Evolutionary conservation across 495 filamentous ascomycete species (phyloP).

Genomic region (Clohesyomyces aquaticus): DNA sequence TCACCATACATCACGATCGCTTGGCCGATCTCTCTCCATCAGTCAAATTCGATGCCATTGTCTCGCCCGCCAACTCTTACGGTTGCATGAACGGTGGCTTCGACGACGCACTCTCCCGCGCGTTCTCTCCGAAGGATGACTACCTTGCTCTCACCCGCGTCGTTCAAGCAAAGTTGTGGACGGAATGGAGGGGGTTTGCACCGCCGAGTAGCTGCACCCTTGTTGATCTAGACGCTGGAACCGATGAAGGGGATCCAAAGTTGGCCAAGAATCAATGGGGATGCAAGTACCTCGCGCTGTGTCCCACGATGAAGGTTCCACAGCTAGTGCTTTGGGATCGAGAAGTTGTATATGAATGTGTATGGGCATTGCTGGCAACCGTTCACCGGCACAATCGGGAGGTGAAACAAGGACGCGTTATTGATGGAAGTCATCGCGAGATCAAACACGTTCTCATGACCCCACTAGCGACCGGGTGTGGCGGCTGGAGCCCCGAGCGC

Average conservation of each 20-base stretch:
- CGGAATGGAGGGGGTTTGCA: slow-evolving; percentile 54
- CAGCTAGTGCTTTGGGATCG: slow-evolving; percentile 52
- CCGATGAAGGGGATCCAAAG: slow-evolving; percentile 30
- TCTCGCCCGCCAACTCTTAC: slow-evolving; percentile 60
- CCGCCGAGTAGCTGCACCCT: slow-evolving; percentile 56
- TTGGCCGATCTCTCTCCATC: slow-evolving; percentile 44
- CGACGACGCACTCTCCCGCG: slow-evolving; percentile 57
- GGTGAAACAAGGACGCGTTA: background rate
- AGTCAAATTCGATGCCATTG: slow-evolving; percentile 52
- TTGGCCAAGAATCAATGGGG: slow-evolving; percentile 45
- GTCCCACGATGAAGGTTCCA: slow-evolving; percentile 57
- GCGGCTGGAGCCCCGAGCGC: slow-evolving; percentile 50
- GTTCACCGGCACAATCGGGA: slow-evolving; percentile 53
- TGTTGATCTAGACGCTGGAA: slow-evolving; percentile 50
- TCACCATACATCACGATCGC: slow-evolving; percentile 48
- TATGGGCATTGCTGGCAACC: slow-evolving; percentile 56
- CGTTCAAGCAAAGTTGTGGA: slow-evolving; percentile 46
- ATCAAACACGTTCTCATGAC: slow-evolving; percentile 55
- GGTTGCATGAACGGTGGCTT: slow-evolving; percentile 58
- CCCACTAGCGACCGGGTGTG: slow-evolving; percentile 55
- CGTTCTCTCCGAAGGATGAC: slow-evolving; percentile 52
- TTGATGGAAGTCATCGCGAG: slow-evolving; percentile 18
- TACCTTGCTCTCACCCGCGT: slow-evolving; percentile 53
- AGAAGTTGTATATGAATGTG: slow-evolving; percentile 59
- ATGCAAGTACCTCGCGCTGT: slow-evolving; percentile 54